A percentile compares a stretch with the other conserved stretches of the same genome.
Conservation (phyloP, 768 basidiomycete species). For the Phanerochaete carnosa region DNA sequence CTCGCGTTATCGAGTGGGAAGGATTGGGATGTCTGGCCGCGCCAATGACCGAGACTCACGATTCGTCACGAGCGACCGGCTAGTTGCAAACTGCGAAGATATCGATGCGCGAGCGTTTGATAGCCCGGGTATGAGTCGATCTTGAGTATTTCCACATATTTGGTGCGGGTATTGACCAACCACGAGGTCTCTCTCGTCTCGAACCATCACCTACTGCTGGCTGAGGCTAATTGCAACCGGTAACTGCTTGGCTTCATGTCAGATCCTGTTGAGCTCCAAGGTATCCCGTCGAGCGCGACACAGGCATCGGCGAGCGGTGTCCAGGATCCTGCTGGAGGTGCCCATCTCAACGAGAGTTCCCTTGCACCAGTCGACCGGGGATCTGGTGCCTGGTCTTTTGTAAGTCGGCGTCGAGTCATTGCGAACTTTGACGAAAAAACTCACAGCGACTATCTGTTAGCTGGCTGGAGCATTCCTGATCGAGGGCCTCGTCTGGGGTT, state of each 20-base stretch:
- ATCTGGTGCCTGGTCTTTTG: constrained; percentile 14
- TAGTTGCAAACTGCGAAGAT: neutral
- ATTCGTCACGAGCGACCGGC: neutral
- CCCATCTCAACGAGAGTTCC: neutral
- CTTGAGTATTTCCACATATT: neutral
- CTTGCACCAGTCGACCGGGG: constrained; percentile 9
- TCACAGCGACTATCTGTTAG: constrained; percentile 2
- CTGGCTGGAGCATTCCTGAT: constrained; percentile 25
- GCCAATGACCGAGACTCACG: neutral
- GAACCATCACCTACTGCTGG: neutral
- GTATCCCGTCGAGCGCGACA: neutral
- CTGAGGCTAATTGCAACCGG: neutral
- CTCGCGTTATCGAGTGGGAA: too few species aligned
- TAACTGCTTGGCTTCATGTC: neutral
- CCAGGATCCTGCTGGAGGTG: neutral
- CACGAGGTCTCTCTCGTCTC: too few species aligned
- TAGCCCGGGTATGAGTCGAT: neutral
- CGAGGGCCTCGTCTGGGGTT: constrained; percentile 27
- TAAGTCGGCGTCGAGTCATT: neutral
- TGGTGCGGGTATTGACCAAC: too few species aligned
- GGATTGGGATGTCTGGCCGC: too few species aligned
- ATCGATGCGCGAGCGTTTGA: too few species aligned
- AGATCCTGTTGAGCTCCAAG: neutral
- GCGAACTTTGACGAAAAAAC: neutral
- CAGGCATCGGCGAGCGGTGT: neutral